Base-by-base conservation (phyloP, 2,329 filamentous ascomycete species). In the Conoideocrella luteorostrata region DNA sequence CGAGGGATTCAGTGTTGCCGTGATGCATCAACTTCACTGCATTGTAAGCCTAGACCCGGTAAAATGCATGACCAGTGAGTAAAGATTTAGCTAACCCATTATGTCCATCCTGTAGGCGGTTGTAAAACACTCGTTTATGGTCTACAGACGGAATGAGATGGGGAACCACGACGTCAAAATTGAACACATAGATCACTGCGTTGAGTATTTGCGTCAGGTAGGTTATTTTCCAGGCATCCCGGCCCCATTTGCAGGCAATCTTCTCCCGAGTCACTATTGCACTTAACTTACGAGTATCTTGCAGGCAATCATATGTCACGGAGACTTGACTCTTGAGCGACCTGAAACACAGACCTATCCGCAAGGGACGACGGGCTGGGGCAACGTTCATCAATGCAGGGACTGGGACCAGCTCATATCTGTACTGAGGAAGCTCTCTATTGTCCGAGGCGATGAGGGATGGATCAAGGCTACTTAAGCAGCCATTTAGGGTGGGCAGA, bases 1-100 rank as follows among this genome's bases (percentile, higher is more conserved):
- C 11, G 33, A 35, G 22, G 33, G 17, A 13, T 35, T 35, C 33
- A 35, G 17, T n/a, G 33, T 35, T 7, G 33, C 33, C 11, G 33
- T 35, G 33, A 35, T 35, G 33, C 33, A 35, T 35, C 33, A 35
- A 13, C 11, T 35, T 35, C 33, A 35, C 22, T 35, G 33, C 10
- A 20, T 35, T 20, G 33, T 35, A 35, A 4, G 33, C 13, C 20
- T n/a, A 9, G 13, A n/a, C 18, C 33, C 18, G n/a, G 22, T 6
- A 13, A 18, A 20, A 35, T 9, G 17, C 22, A 12, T 13, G 4
- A n/a, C 9, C n/a, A n/a, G n/a, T 17, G 22, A 12, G n/a, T 35
- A 18, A 20, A 35, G 11, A 7, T 20, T n/a, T 17, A 35, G 17
- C 33, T n/a, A n/a, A n/a, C n/a, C n/a, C n/a, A n/a, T n/a, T n/a